Conservation (phyloP, 2,329 filamentous ascomycete species). For the Scytalidium sp. region DNA sequence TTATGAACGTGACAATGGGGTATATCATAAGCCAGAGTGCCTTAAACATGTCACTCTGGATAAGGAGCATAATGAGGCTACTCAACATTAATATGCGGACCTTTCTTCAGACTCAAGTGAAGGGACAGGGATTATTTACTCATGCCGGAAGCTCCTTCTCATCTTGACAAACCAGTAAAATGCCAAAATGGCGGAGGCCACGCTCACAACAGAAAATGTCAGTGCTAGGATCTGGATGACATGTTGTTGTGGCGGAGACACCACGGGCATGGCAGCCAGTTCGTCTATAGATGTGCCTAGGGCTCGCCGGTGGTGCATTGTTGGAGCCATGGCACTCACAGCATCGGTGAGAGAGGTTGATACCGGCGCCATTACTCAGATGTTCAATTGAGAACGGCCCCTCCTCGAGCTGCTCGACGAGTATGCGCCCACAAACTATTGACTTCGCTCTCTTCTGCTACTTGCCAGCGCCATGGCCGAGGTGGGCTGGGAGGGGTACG, state of each 20-base stretch:
- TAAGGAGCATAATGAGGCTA: conserved; percentile 71
- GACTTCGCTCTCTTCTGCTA: too few species aligned
- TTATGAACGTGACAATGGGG: conserved; percentile 54
- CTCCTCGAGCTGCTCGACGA: too few species aligned
- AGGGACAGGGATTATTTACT: conserved; percentile 43
- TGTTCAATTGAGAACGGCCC: too few species aligned
- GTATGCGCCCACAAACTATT: too few species aligned
- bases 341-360: too few species aligned
- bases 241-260: conserved; percentile 11
- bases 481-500: too few species aligned
- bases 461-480: too few species aligned
- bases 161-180: conserved; percentile 74
- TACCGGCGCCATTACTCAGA: background rate
- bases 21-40: conserved; percentile 66
- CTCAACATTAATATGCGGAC: conserved; percentile 14
- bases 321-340: too few species aligned
- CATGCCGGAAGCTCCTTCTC: conserved; percentile 71
- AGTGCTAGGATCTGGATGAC: conserved; percentile 29
- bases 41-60: conserved; percentile 71
- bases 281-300: background rate
- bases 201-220: conserved; percentile 47
- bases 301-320: background rate
- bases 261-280: background rate
- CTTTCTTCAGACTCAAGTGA: background rate
- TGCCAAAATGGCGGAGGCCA: conserved; percentile 51